Evolutionary conservation across 768 basidiomycete species (phyloP).

Genomic region (Amanita exitialis): DNA sequence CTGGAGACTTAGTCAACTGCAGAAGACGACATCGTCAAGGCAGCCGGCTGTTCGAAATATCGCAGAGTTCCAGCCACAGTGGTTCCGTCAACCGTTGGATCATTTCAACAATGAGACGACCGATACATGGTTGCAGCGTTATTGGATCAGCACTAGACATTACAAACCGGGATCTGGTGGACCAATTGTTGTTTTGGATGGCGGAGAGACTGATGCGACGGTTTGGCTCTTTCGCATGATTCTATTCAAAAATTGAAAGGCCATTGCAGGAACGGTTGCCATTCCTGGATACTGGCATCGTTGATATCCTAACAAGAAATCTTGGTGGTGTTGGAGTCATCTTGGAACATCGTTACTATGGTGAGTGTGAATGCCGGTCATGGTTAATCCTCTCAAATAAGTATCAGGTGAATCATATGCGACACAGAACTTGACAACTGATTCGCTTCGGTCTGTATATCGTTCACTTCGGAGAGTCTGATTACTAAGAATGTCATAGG

Average conservation of each 20-base stretch:
- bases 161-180: conserved; percentile 63
- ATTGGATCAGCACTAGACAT: conserved; percentile 83
- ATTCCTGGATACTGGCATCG: conserved; percentile 74
- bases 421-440: conserved; percentile 70
- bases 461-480: conserved; percentile 7
- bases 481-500: conserved; percentile 22
- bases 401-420: conserved; percentile 64
- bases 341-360: conserved; percentile 91
- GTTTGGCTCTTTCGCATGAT: conserved; percentile 23
- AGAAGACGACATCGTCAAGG: conserved; percentile 9
- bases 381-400: conserved; percentile 9
- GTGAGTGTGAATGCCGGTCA: conserved; percentile 22
- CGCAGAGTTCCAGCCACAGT: conserved; percentile 44
- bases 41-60: conserved; percentile 13
- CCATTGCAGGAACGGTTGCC: conserved; percentile 31
- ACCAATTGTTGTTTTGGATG: conserved; percentile 87
- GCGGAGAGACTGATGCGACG: conserved; percentile 86
- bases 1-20: conserved; percentile 38
- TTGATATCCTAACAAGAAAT: conserved; percentile 74
- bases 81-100: conserved; percentile 81
- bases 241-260: background rate
- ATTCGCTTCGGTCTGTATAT: conserved; percentile 54
- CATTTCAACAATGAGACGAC: conserved; percentile 51
- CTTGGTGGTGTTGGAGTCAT: conserved; percentile 86
- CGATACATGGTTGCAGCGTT: conserved; percentile 76